Conservation (phyloP, 2,329 filamentous ascomycete species). For the Xylariaceae sp. region DNA sequence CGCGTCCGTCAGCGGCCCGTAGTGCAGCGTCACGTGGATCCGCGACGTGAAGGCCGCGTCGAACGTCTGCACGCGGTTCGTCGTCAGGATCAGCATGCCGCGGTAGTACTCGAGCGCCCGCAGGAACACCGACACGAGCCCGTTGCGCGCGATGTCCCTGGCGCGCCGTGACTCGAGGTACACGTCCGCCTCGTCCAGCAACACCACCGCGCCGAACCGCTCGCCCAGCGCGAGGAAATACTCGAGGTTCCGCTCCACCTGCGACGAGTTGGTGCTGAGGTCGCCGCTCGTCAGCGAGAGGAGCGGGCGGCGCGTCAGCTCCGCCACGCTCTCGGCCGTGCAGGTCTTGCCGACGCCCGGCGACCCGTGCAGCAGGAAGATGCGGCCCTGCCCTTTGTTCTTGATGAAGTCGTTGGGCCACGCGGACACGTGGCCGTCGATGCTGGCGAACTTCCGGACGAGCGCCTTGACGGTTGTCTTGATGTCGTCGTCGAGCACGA, state of each 20-base stretch:
- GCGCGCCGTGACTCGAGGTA: constrained; percentile 51
- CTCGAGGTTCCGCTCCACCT: constrained; percentile 30
- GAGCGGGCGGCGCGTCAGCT: constrained; percentile 48
- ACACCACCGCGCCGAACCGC: constrained; percentile 48
- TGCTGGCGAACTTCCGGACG: constrained; percentile 40
- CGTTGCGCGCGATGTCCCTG: constrained; percentile 44
- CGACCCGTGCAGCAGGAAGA: constrained; percentile 49
- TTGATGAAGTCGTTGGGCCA: constrained; percentile 47
- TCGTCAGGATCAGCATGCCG: constrained; percentile 49
- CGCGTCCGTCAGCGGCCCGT: constrained; percentile 38
- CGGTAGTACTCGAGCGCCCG: constrained; percentile 50
- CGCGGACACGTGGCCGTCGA: constrained; percentile 38
- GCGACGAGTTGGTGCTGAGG: constrained; percentile 37
- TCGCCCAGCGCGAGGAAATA: constrained; percentile 48
- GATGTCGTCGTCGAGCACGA: constrained; percentile 46
- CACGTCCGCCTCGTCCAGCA: constrained; percentile 58
- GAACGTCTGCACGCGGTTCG: constrained; percentile 46
- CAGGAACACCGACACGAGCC: constrained; percentile 46
- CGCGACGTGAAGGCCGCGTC: constrained; percentile 47
- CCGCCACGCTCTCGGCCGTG: constrained; percentile 52
- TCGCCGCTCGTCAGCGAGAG: constrained; percentile 50
- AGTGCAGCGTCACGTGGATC: constrained; percentile 48
- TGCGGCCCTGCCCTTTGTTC: constrained; percentile 48
- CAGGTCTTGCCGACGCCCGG: constrained; percentile 53
- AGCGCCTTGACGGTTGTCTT: constrained; percentile 46